phyloP scores from a whole-genome alignment of 1,139 yeast genomes.

The Sugiyamaella sp. region DNA sequence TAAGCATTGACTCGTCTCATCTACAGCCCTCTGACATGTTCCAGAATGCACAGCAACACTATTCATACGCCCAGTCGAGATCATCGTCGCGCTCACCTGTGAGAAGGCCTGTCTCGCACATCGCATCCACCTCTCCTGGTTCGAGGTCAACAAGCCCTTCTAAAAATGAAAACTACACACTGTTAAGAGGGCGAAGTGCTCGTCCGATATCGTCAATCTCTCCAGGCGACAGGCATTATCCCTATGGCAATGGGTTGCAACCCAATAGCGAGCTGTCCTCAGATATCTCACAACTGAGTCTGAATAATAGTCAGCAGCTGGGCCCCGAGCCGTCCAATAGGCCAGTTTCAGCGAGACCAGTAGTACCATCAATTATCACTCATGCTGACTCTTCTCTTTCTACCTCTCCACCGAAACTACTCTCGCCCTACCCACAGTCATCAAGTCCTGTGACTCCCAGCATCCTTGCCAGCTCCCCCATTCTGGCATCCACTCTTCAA shows the following conservation, averaged over 20 bases:
- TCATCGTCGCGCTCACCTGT: neutral
- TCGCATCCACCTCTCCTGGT: neutral
- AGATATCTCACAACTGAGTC: neutral
- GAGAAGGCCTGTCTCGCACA: neutral
- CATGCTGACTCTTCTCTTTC: slow-evolving; percentile 1
- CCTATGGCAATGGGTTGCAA: neutral
- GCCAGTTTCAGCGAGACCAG: neutral
- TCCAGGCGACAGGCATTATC: neutral
- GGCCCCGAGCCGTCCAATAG: too few species aligned
- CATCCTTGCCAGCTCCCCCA: neutral
- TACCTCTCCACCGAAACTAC: neutral
- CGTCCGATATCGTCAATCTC: neutral
- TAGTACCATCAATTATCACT: slow-evolving; percentile 6
- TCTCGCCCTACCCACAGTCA: neutral
- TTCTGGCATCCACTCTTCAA: neutral
- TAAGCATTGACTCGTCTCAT: too few species aligned
- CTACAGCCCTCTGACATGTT: too few species aligned
- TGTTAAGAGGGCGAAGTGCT: neutral
- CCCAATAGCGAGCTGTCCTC: neutral
- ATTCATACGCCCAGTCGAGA: neutral
- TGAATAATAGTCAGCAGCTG: neutral
- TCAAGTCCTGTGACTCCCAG: neutral
- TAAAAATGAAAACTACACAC: too few species aligned
- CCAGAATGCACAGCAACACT: neutral
- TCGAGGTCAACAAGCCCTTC: neutral